Evolutionary conservation across 116 monocot species (phyloP).

Genomic region (Posidonia oceanica): DNA sequence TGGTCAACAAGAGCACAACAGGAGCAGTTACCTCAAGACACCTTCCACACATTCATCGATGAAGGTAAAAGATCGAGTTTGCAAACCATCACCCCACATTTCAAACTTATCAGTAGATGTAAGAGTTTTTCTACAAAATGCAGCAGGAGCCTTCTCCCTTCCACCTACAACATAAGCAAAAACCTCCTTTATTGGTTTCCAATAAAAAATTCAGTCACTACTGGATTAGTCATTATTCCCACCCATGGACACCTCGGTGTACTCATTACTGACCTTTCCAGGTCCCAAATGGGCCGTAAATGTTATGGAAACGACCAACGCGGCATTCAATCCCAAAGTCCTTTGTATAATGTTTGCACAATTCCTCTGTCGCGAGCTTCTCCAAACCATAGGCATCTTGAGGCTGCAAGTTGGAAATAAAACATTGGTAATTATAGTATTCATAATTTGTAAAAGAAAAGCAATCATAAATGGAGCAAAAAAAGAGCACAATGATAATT

Average conservation of each 20-base stretch:
- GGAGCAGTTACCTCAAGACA: conserved; percentile 56
- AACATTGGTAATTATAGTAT: too few species aligned
- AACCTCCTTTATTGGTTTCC: not conserved
- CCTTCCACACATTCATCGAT: conserved; percentile 98
- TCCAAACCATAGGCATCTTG: conserved; percentile 99
- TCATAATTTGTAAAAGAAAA: too few species aligned
- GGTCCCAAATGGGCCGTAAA: conserved; percentile 97
- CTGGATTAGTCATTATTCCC: not conserved
- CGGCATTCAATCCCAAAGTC: conserved; percentile 95
- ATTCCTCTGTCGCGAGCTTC: conserved; percentile 87
- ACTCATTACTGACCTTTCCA: conserved; percentile 65
- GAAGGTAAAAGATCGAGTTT: conserved; percentile 94
- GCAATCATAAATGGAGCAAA: too few species aligned
- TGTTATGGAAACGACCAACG: conserved; percentile 90
- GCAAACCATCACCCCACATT: conserved; percentile 98
- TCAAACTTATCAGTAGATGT: conserved; percentile 87
- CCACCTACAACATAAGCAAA: conserved; percentile 30
- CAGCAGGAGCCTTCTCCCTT: conserved; percentile 86
- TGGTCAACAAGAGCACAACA: not conserved
- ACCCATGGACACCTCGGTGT: not conserved
- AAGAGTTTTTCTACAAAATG: conserved; percentile 76
- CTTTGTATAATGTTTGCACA: conserved; percentile 96
- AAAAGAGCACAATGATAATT: too few species aligned
- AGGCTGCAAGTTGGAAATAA: conserved; percentile 35
- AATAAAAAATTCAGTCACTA: not conserved